Base-by-base conservation (phyloP, 176 grass and related monocot species). In the Aegilops sharonensis region DNA sequence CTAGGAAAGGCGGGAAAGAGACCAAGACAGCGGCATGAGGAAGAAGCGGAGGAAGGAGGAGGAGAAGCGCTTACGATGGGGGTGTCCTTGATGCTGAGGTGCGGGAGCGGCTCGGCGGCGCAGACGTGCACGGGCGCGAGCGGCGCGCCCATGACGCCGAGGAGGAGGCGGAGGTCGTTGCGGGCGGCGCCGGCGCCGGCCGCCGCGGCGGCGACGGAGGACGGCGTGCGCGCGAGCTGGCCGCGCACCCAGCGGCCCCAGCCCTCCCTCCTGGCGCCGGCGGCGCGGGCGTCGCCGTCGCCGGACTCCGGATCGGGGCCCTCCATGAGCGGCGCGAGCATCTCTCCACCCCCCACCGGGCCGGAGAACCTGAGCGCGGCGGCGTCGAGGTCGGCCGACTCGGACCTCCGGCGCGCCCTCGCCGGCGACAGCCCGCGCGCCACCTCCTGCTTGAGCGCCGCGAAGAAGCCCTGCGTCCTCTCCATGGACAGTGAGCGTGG, bases 1-100 rank as follows among this genome's bases (percentile, higher is more conserved):
- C 20, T 0, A 12, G 18, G 18, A 30, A 57, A 62, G 15, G 15
- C 10, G 1, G 23, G 24, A n/a, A 40, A 11, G 29, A 24, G 3
- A 36, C 39, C 11, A 11, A 37, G 67, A 31, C 12, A 17, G 64
- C 13, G 6, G 64, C 24, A 47, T 12, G 56, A 1, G 7, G 59
- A 35, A 14, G 13, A 27, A 9, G 48, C 32, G 4, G 11, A 21
- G 30, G 79, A 35, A 64, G 75, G 45, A 59, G 42, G 1, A 43
- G 34, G 43, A 1, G 17, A 29, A 23, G 83, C 40, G 9, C 91
- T 91, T 54, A 95, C 94, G 45, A 95, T 89, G 80, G 94, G 89
- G n/a, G 91, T 91, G 77, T 95, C 91, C 87, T 95, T 95, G 17
- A 95, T 68, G 80, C 89, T 91, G 74, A 93, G 91, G 84, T 93